Evolutionary conservation across 208 protist species (phyloP).

Genomic region (Lotmaria passim): DNA sequence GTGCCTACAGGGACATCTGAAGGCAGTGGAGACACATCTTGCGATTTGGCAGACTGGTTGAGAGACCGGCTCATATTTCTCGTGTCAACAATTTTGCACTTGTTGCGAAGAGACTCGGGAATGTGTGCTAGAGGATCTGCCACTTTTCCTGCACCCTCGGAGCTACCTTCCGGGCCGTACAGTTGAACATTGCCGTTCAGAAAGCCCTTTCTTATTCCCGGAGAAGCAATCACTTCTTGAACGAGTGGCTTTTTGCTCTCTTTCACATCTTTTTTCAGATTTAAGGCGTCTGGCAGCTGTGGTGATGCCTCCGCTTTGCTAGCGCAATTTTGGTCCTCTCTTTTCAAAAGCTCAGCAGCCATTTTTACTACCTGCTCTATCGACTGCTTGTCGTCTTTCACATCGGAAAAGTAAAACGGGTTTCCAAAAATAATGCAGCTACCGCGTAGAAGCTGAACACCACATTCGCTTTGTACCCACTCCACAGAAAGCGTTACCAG

Average conservation of each 20-base stretch:
- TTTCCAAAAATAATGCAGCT: constrained; percentile 51
- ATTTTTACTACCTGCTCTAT: constrained; percentile 31
- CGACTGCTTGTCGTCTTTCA: not conserved
- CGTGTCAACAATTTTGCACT: constrained; percentile 83
- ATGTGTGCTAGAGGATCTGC: constrained; percentile 75
- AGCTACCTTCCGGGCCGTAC: constrained; percentile 65
- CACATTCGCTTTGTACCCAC: constrained; percentile 83
- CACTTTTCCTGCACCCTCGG: constrained; percentile 55
- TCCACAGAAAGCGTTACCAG: constrained; percentile 67
- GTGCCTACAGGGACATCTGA: not conserved
- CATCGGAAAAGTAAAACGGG: constrained; percentile 41
- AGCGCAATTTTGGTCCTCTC: constrained; percentile 2
- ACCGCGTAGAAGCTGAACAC: constrained; percentile 46
- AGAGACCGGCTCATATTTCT: constrained; percentile 3
- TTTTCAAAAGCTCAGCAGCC: constrained; percentile 31
- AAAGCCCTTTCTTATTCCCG: constrained; percentile 80
- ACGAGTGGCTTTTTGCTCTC: constrained; percentile 48
- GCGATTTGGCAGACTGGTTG: too few species aligned
- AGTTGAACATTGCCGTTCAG: constrained; percentile 40
- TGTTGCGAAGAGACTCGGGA: constrained; percentile 68
- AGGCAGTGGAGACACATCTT: too few species aligned
- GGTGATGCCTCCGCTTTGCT: not conserved
- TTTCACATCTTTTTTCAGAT: constrained; percentile 6
- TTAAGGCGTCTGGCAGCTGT: constrained; percentile 24
- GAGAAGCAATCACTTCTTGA: constrained; percentile 54